Evolutionary conservation across 1,139 yeast genomes (phyloP), one percentile per base, ranked within the genome.

Genomic region (Candida smagusa): DNA sequence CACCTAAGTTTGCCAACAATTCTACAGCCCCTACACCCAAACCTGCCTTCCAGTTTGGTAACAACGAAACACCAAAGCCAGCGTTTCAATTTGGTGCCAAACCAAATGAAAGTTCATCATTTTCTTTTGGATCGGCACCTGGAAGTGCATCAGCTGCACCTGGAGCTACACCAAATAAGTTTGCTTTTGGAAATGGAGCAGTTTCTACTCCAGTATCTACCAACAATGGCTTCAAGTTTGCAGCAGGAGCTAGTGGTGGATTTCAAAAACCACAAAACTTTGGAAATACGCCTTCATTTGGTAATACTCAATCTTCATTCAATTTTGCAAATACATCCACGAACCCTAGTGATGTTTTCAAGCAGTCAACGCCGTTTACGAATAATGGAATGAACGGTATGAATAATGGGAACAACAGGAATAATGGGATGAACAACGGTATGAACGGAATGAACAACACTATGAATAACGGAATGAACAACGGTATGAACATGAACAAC

Each of bases 201-300:
- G 19, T 19, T 21, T 21, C 30, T 19, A 22, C n/a, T 23, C 28
- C 36, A 7, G 9, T 35, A 22, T 28, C 35, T 22, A 9, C 34
- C 12, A 36, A 28, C 9, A 28, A 22, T 26, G 32, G 29, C 4
- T 34, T 34, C 22, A 34, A 34, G 27, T 34, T 34, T 34, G 34
- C 30, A 25, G 31, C 35, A 8, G 41, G 39, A 25, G 28, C 36
- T 3, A 26, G 26, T 21, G 24, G 35, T 30, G 48, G 38, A 3
- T 46, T 46, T 35, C 48, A 47, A 9, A 42, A 39, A 2, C 31
- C 36, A 16, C 19, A 16, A 16, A 16, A 5, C 22, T 37, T 37
- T 34, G 37, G 34, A 6, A 34, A 33, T 21, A 8, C 36, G 3
- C 19, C 19, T 4, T 16, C 19, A 16, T 16, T 16, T 16, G 19